Conservation (phyloP, 176 grass and related monocot genomes). For the Guadua angustifolia region DNA sequence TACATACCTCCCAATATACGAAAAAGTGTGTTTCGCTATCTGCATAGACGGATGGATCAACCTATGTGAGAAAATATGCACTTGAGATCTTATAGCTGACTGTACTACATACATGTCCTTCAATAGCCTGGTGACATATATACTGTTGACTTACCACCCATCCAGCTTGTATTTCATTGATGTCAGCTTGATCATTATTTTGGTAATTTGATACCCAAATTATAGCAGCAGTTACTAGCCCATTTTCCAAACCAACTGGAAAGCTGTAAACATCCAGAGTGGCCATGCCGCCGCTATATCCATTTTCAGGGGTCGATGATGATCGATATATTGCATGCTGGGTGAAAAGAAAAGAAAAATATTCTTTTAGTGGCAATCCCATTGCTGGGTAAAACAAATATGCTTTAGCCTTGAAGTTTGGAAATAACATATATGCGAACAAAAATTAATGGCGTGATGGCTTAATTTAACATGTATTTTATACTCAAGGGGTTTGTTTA, state of each 20-base stretch:
- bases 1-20: neutral
- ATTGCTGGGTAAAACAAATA: no score
- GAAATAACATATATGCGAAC: no score
- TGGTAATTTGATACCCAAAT: neutral
- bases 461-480: no score
- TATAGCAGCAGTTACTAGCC: no score
- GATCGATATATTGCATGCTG: neutral
- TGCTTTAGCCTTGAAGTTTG: no score
- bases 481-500: no score
- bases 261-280: neutral
- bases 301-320: no score
- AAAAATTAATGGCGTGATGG: no score
- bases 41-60: neutral
- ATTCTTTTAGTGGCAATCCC: no score
- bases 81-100: no score
- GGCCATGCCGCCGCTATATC: neutral
- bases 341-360: neutral
- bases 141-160: neutral
- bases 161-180: neutral
- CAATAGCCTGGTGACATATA: neutral
- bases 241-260: neutral
- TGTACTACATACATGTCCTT: neutral
- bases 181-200: neutral
- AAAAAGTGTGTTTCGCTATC: constrained; percentile 36
- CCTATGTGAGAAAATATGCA: neutral